phyloP scores from a whole-genome alignment of 2,329 filamentous ascomycete species.

The Alternaria arborescens region DNA sequence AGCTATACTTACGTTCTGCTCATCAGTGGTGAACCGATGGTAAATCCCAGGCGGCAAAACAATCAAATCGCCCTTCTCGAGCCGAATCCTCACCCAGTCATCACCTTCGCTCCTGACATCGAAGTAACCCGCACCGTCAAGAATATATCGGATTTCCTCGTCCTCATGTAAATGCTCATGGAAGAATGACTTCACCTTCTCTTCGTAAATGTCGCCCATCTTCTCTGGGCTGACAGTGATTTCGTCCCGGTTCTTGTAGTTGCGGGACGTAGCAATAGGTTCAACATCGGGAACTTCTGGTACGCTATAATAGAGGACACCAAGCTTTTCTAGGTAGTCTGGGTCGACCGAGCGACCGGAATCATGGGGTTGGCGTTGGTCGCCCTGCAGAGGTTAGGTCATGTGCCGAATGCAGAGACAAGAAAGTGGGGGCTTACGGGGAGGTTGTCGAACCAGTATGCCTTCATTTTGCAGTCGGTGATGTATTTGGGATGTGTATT shows the following conservation, averaged over 20 bases:
- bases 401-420: constrained; percentile 13
- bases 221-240: constrained; percentile 85
- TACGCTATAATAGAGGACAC: constrained; percentile 80
- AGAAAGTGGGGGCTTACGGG: constrained; percentile 54
- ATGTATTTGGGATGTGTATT: not conserved
- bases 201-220: constrained; percentile 88
- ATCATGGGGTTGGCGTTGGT: constrained; percentile 91
- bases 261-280: constrained; percentile 74
- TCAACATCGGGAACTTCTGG: constrained; percentile 73
- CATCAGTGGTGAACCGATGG: constrained; percentile 95
- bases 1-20: constrained; percentile 74
- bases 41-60: constrained; percentile 96
- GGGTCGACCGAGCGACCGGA: constrained; percentile 74
- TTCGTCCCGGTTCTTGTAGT: constrained; percentile 95
- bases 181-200: constrained; percentile 94
- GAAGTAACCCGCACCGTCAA: constrained; percentile 89
- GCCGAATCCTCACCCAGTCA: constrained; percentile 84
- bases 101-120: constrained; percentile 86
- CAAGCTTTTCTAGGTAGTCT: constrained; percentile 74
- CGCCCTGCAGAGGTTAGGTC: constrained; percentile 68
- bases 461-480: constrained; percentile 64
- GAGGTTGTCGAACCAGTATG: constrained; percentile 75
- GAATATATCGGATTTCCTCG: constrained; percentile 96
- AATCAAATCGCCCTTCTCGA: constrained; percentile 89
- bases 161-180: constrained; percentile 96